Evolutionary conservation across 2,329 filamentous ascomycete species (phyloP).

Genomic region (Penicillium sclerotiorum): DNA sequence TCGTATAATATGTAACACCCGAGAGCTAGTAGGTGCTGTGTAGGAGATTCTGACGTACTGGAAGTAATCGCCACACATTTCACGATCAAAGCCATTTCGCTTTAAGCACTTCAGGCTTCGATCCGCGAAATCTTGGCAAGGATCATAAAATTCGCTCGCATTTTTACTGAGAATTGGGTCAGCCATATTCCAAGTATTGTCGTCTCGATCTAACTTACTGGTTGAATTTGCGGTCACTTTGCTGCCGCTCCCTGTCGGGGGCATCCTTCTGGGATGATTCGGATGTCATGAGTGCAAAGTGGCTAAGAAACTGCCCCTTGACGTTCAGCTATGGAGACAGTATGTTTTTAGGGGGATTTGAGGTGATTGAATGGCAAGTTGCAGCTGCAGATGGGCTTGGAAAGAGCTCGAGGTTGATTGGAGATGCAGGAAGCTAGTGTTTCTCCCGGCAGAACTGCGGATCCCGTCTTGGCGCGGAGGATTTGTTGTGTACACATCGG

Average conservation of each 20-base stretch:
- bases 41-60: constrained; percentile 79
- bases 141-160: constrained; percentile 88
- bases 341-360: background rate
- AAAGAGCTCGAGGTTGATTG: constrained; percentile 24
- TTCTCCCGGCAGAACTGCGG: constrained; percentile 25
- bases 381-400: constrained; percentile 11
- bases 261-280: constrained; percentile 19
- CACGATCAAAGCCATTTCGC: constrained; percentile 80
- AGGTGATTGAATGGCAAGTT: background rate
- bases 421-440: constrained; percentile 14
- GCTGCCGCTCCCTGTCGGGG: constrained; percentile 57
- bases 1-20: too few species aligned
- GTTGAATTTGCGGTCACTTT: constrained; percentile 63
- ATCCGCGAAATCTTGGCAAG: constrained; percentile 88
- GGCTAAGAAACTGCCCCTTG: background rate
- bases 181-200: background rate
- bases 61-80: constrained; percentile 95
- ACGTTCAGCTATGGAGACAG: background rate
- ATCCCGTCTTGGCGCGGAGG: constrained; percentile 32
- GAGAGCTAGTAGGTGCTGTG: too few species aligned
- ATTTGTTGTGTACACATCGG: background rate
- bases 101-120: constrained; percentile 85
- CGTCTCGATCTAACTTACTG: constrained; percentile 49
- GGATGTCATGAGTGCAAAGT: constrained; percentile 22
- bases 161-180: constrained; percentile 64